Percentiles rank a stretch among this genome's conserved stretches.
These are phyloP conservation scores for Hyaloscypha variabilis DNA, from an alignment of 495 filamentous ascomycete species.

Conservation along the genomic window DNA sequence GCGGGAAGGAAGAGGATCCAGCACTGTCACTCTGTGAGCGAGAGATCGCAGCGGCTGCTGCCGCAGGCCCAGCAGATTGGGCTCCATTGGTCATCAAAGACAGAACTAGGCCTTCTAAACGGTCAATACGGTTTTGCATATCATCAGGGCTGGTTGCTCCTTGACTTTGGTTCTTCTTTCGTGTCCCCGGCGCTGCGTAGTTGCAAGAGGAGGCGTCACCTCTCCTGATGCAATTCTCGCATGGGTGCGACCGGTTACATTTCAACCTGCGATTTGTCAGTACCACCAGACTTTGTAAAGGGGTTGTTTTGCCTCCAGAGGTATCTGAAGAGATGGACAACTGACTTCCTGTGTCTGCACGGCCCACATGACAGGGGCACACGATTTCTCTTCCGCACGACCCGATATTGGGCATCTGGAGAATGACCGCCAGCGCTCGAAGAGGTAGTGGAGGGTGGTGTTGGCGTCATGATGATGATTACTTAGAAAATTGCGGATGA, in stretches of 20 bases:
- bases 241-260: conserved; percentile 91
- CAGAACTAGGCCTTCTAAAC: conserved; percentile 90
- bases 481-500: conserved; percentile 4
- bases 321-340: conserved; percentile 4
- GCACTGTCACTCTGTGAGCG: conserved; percentile 53
- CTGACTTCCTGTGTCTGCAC: conserved; percentile 94
- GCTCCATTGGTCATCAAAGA: conserved; percentile 93
- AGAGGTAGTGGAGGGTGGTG: conserved; percentile 84
- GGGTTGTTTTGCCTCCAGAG: background rate
- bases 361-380: conserved; percentile 94
- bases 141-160: conserved; percentile 77
- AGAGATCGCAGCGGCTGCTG: conserved; percentile 64
- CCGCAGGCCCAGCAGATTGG: conserved; percentile 64
- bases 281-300: conserved; percentile 21
- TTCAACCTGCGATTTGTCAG: conserved; percentile 63
- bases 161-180: conserved; percentile 75
- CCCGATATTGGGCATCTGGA: conserved; percentile 82
- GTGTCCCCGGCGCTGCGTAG: conserved; percentile 78
- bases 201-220: conserved; percentile 83
- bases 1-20: conserved; percentile 24
- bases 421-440: conserved; percentile 76
- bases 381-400: conserved; percentile 92
- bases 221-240: conserved; percentile 93
- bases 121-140: conserved; percentile 99
- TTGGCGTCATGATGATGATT: conserved; percentile 71